Base-by-base conservation (phyloP, 163 green algal genomes). In the Prototheca cutis region DNA sequence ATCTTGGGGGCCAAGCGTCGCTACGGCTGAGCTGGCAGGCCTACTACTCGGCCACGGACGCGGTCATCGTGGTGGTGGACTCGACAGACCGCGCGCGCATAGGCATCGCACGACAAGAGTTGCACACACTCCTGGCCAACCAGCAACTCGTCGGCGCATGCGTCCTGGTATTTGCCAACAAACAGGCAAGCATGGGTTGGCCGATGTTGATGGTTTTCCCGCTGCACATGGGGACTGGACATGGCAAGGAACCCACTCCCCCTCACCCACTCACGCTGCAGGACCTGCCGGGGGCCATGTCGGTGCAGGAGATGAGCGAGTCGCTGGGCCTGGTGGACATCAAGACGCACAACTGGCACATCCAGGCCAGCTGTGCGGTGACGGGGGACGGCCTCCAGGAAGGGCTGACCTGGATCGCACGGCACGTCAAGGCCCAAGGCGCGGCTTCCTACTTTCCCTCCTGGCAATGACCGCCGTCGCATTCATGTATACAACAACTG, bases 111-210 rank as follows among this genome's bases (percentile, higher is more conserved):
- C 78, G 80, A 29, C 83, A 95, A 25, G 92, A 98, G 75, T 95
- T 98, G 56, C 87, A 94, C 56, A 80, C 80, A 4, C 92, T 97
- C 29, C 74, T 98, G 47, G 76, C 91, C 45, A 87, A 97, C 65
- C 89, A 96, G 47, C 86, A 96, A 77, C 82, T 98, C 21, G 83
- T 83, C 28, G 81, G 95, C 30, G 84, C 87, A 1, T 67, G 90
- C 36, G 81, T 98, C 49, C 74, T 98, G 25, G 89, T 98, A 15
- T 97, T 90, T 64, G 92, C 92, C 6, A 98, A 98, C 80, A 71
- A 63, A 48, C 56, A 51, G 42, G 42, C 17, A 23, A 65, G 48
- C 48, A 53, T 10, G 13, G 36, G 36, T 15, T 10, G 36, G 36
- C 13, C 13, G 36, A 45, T 45, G 36, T 21, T 21, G 36, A 45